Percentiles rank a stretch among this genome's conserved stretches.
Evolutionary conservation across 306 rosid species (phyloP).

Genomic region (Casuarina equisetifolia): DNA sequence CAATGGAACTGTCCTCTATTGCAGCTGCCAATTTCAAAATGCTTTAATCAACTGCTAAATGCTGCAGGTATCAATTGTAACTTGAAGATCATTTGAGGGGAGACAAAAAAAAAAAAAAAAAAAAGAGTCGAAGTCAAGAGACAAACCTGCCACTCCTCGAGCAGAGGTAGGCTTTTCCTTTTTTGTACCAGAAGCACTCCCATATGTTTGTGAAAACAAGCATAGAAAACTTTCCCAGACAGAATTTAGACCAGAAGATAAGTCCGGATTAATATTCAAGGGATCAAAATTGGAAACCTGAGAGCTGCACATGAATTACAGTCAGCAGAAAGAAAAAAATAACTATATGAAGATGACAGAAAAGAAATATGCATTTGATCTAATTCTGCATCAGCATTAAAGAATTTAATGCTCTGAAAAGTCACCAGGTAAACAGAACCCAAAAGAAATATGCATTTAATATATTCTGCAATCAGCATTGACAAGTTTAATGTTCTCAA

Average conservation of each 20-base stretch:
- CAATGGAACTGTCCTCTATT: slow-evolving; percentile 89
- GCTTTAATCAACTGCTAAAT: slow-evolving; percentile 35
- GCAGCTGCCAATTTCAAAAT: slow-evolving; percentile 66
- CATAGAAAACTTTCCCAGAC: slow-evolving; percentile 54
- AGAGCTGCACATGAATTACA: slow-evolving; percentile 45
- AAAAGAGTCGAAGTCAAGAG: slow-evolving; percentile 21
- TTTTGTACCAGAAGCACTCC: slow-evolving; percentile 63
- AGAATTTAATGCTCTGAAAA: background rate
- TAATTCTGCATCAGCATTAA: background rate
- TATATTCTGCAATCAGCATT: background rate
- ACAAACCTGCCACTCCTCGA: slow-evolving; percentile 83
- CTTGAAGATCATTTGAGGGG: background rate
- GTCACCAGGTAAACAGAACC: background rate
- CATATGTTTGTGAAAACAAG: slow-evolving; percentile 51
- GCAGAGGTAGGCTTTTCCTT: slow-evolving; percentile 67
- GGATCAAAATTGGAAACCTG: slow-evolving; percentile 74
- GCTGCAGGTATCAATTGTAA: slow-evolving; percentile 21
- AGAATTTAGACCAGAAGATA: slow-evolving; percentile 46
- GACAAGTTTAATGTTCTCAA: background rate
- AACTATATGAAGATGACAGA: slow-evolving; percentile 10
- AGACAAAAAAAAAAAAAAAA: background rate
- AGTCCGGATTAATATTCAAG: slow-evolving; percentile 65
- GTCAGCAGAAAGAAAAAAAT: slow-evolving; percentile 24
- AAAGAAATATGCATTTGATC: background rate
- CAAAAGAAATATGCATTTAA: background rate